Evolutionary conservation across 192 early-diverging fungal species (phyloP).

Genomic region (Backusella tuberculispora): DNA sequence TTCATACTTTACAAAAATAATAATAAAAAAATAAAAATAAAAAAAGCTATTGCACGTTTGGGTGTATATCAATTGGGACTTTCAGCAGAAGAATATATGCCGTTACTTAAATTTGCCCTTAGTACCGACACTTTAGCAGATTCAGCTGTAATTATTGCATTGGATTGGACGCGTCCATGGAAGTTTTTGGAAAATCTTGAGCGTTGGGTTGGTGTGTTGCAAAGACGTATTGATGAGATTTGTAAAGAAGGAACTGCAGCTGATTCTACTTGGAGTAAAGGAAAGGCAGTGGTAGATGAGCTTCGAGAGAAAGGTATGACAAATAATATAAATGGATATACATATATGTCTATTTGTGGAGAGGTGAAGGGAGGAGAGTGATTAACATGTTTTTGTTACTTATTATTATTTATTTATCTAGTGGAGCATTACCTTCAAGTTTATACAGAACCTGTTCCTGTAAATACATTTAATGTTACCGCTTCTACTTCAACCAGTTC

Average conservation of each 20-base stretch:
- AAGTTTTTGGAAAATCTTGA: constrained; percentile 79
- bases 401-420: constrained; percentile 20
- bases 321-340: no score
- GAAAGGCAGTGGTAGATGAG: constrained; percentile 71
- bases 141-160: constrained; percentile 72
- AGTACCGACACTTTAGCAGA: constrained; percentile 64
- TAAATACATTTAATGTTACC: constrained; percentile 16
- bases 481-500: constrained; percentile 39
- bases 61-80: constrained; percentile 83
- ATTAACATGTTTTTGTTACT: background rate
- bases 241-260: constrained; percentile 52
- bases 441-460: constrained; percentile 61
- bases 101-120: constrained; percentile 74
- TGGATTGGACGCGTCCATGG: constrained; percentile 95
- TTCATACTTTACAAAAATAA: background rate
- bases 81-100: constrained; percentile 66
- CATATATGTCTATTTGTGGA: background rate
- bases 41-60: constrained; percentile 63
- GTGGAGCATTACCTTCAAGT: constrained; percentile 74
- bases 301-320: constrained; percentile 62
- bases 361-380: background rate
- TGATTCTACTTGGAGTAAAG: constrained; percentile 60
- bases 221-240: constrained; percentile 57
- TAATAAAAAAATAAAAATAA: constrained; percentile 10
- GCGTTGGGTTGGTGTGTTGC: constrained; percentile 77